These are phyloP conservation scores for Dactylis glomerata DNA, from an alignment of 176 grass and related monocot species.

Conservation along the genomic window DNA sequence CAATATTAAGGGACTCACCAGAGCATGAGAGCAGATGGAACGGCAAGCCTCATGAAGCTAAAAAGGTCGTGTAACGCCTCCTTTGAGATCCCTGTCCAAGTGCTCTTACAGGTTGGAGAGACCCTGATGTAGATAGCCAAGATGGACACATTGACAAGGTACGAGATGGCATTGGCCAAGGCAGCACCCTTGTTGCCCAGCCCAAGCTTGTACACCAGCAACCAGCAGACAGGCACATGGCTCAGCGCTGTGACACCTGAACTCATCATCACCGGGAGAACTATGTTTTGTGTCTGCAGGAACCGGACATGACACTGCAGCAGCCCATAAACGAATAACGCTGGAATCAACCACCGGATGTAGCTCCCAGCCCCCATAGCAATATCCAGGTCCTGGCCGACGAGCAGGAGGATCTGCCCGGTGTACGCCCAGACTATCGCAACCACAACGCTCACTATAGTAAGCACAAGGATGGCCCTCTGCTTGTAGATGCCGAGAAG, in stretches of 20 bases:
- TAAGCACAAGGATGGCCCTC: conserved; percentile 62
- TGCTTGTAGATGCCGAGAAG: conserved; percentile 73
- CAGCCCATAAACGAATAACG: conserved; percentile 48
- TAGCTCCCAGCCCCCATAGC: conserved; percentile 54
- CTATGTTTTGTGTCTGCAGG: conserved; percentile 72
- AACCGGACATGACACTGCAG: conserved; percentile 54
- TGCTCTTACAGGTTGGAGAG: conserved; percentile 43
- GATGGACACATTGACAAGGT: conserved; percentile 44
- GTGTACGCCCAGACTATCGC: conserved; percentile 50
- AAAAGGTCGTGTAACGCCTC: conserved; percentile 47
- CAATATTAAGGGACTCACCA: conserved; percentile 52
- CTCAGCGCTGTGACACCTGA: conserved; percentile 40
- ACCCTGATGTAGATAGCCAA: conserved; percentile 49
- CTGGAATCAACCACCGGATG: conserved; percentile 69
- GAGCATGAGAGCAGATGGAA: conserved; percentile 86
- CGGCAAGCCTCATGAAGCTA: conserved; percentile 52
- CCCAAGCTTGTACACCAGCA: conserved; percentile 58
- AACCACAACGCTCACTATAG: conserved; percentile 44
- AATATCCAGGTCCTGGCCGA: conserved; percentile 64
- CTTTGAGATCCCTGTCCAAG: conserved; percentile 52
- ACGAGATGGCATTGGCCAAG: conserved; percentile 39
- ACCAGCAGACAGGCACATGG: conserved; percentile 68
- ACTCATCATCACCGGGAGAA: conserved; percentile 68
- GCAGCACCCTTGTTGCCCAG: conserved; percentile 69
- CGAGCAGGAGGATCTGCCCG: conserved; percentile 52